Base-by-base conservation (phyloP, 2,329 filamentous ascomycete species). In the Knufia petricola region DNA sequence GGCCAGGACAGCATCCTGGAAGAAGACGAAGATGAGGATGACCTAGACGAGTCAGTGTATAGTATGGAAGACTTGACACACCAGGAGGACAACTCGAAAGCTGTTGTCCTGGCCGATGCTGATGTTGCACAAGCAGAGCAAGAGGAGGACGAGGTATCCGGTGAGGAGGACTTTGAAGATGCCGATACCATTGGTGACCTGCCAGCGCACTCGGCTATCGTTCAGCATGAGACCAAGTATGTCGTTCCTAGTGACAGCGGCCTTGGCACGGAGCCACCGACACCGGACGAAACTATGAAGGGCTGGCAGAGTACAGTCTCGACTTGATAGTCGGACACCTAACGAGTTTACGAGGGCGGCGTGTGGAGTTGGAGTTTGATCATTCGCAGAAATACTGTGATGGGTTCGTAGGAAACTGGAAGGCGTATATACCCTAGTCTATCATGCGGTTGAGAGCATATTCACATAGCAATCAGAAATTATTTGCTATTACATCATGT, bases 1-100 rank as follows among this genome's bases (percentile, higher is more conserved):
- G 44, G 44, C 8, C 56, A 53, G 32, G 54, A 54, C 46, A 60
- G 47, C 49, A 55, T 55, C 48, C 54, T 54, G 23, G 54, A 61
- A 24, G 56, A 60, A 45, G 61, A 65, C 61, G 58, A 63, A 59
- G 50, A 59, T 40, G 36, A 51, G 15, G 55, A 55, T n/a, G 32
- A 36, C 3, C 53, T 55, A 41, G 58, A 54, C 3, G 49, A 49
- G 20, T 44, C 49, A 17, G 21, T 46, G 28, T 53, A 51, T 6
- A 7, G 23, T 15, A 24, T 38, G 9, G 44, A 39, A 3, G 34
- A 47, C 21, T 20, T 30, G 15, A 39, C 44, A 38, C 32, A 41
- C 38, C 37, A 52, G 9, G 46, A 53, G 28, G 46, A 10, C 19
- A 48, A 50, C 17, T 51, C 45, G 2, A 46, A 49, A n/a, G 59